A percentile compares a stretch with the other conserved stretches of the same genome.
phyloP scores from a whole-genome alignment of 495 filamentous ascomycete genomes.

The Trichocladium antarcticum region DNA sequence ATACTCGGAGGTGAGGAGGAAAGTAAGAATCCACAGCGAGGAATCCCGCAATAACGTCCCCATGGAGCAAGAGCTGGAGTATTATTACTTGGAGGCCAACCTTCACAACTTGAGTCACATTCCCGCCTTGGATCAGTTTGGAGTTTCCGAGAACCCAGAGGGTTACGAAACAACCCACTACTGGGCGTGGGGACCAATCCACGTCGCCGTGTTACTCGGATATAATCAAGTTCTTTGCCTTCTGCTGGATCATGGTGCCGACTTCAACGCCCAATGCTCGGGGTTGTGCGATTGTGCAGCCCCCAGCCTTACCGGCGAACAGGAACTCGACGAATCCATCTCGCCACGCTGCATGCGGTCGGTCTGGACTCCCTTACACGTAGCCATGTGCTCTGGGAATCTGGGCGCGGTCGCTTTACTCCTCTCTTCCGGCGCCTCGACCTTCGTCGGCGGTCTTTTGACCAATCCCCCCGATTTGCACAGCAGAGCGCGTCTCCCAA shows the following conservation, averaged over 20 bases:
- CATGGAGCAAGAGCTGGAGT: background rate
- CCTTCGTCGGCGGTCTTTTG: background rate
- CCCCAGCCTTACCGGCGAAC: background rate
- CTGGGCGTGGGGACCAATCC: background rate
- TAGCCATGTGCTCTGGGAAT: conserved; percentile 1
- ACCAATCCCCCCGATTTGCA: background rate
- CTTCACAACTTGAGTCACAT: no score
- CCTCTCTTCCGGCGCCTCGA: background rate
- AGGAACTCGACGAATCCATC: background rate
- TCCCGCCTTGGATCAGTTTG: background rate
- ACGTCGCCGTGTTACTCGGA: background rate
- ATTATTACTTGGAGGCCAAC: background rate
- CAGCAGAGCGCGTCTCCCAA: background rate
- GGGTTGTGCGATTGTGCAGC: background rate
- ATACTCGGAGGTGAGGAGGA: background rate
- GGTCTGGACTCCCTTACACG: background rate
- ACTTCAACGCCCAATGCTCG: background rate
- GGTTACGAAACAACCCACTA: background rate
- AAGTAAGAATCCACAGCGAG: background rate
- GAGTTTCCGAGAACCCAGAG: background rate
- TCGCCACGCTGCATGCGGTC: background rate
- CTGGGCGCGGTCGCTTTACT: background rate
- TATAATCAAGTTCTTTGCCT: background rate
- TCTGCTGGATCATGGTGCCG: background rate
- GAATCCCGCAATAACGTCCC: background rate